phyloP scores from a whole-genome alignment of 495 filamentous ascomycete species.

The Halenospora varia region DNA sequence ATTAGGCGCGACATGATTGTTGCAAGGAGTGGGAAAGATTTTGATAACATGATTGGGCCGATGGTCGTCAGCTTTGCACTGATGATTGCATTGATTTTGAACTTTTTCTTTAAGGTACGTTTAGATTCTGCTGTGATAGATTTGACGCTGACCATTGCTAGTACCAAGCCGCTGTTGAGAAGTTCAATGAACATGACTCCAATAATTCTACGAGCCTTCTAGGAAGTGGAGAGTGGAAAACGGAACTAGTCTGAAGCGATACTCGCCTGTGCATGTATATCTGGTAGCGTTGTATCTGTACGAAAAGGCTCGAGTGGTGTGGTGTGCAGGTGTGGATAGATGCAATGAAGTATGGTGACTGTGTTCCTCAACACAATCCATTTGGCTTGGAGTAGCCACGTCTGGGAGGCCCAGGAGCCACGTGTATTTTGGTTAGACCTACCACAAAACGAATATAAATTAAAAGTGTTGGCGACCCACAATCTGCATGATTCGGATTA shows the following conservation, averaged over 20 bases:
- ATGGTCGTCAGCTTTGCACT: conserved; percentile 78
- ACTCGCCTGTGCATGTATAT: no score
- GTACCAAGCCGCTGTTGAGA: conserved; percentile 15
- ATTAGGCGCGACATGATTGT: conserved; percentile 73
- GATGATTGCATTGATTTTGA: conserved; percentile 72
- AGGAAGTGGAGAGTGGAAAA: not conserved
- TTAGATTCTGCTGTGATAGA: not conserved
- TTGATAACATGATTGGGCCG: conserved; percentile 84
- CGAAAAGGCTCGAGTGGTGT: no score
- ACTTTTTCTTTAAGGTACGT: conserved; percentile 78
- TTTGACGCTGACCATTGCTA: conserved; percentile 6
- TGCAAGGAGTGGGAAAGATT: conserved; percentile 81
- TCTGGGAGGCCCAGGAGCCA: no score
- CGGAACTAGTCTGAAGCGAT: not conserved
- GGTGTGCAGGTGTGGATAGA: no score
- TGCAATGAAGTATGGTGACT: no score
- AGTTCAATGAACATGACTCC: not conserved
- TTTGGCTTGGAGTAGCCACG: no score
- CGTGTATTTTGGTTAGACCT: no score
- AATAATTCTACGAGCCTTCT: not conserved
- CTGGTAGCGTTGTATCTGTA: no score
- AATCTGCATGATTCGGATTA: not conserved
- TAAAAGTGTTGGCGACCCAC: not conserved
- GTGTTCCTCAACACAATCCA: no score
- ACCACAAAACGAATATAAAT: no score